Conservation (phyloP, 192 early-diverging fungal species). For the Backusella australiensis region DNA sequence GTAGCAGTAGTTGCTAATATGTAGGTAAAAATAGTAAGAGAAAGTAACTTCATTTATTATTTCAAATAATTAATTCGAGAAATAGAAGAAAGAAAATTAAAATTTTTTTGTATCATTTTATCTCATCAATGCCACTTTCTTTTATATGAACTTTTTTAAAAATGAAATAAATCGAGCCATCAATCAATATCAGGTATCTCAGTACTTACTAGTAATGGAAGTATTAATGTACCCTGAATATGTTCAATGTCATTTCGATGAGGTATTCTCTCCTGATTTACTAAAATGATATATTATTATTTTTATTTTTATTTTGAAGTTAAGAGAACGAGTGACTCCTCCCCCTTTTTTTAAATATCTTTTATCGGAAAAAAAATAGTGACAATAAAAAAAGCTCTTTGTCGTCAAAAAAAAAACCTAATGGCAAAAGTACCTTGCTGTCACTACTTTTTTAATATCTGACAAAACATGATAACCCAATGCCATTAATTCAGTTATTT, state of each 20-base stretch:
- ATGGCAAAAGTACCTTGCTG: background rate
- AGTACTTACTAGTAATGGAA: constrained; percentile 2
- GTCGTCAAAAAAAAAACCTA: background rate
- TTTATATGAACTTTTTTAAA: background rate
- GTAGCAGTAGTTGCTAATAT: background rate
- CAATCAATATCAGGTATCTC: background rate
- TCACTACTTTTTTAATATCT: background rate
- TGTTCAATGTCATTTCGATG: constrained; percentile 3
- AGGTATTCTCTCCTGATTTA: constrained; percentile 4
- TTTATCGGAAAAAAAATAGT: constrained; percentile 1
- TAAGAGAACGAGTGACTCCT: background rate
- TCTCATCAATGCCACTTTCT: background rate
- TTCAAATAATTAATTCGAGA: background rate
- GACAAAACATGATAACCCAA: background rate
- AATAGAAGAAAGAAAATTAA: background rate
- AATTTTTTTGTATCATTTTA: background rate
- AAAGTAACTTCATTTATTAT: background rate
- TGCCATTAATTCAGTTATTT: background rate
- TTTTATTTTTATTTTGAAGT: background rate
- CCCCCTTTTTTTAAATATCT: background rate
- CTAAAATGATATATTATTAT: background rate
- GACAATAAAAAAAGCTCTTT: background rate
- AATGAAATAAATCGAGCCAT: background rate
- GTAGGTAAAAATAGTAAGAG: background rate
- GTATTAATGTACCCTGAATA: constrained; percentile 3